Base-by-base conservation (phyloP, 805 yeast species). In the Kuraishia borneana region DNA sequence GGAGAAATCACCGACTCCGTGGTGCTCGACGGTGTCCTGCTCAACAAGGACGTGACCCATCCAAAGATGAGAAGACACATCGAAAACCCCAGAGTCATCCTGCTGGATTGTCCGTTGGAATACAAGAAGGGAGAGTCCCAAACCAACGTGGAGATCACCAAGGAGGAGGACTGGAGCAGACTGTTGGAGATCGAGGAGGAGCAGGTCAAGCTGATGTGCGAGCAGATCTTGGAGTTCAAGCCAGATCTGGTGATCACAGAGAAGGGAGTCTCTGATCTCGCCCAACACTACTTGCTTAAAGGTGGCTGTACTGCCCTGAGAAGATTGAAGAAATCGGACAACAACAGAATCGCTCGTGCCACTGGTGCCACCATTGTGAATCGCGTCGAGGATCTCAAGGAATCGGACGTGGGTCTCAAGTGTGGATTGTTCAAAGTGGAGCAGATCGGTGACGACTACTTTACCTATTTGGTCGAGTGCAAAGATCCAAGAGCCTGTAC, bases 81-180 rank as follows among this genome's bases (percentile, higher is more conserved):
- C 46, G 83, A 80, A 54, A 83, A 85, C 50, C 99, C 99, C 33
- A 73, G 89, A 43, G 74, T 92, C 36, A 72, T 92, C 14, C 68
- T 92, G 45, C 69, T 92, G 46, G 99, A 92, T 61, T 88, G 96
- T 60, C 96, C 99, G 9, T 68, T 92, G 48, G 99, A 92, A 62
- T 92, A 92, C 65, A 92, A 92, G 65, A 92, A 92, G 70, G 99
- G 98, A 44, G 99, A 92, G 63, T 87, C 96, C 3, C 98, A 92
- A 60, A 92, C 97, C 35, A 89, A 92, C 60, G 84, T 92, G 46
- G 99, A 92, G 64, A 88, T 92, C 58, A 81, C 95, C 30, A 85
- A 85, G 50, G 97, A 89, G 59, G 83, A 77, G 42, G 98, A 92
- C 62, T 92, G 97, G 97, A 80, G 79, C 55, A 76, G 97, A 58